Conservation (phyloP, 2,329 filamentous ascomycete genomes). For the Massarina eburnea region DNA sequence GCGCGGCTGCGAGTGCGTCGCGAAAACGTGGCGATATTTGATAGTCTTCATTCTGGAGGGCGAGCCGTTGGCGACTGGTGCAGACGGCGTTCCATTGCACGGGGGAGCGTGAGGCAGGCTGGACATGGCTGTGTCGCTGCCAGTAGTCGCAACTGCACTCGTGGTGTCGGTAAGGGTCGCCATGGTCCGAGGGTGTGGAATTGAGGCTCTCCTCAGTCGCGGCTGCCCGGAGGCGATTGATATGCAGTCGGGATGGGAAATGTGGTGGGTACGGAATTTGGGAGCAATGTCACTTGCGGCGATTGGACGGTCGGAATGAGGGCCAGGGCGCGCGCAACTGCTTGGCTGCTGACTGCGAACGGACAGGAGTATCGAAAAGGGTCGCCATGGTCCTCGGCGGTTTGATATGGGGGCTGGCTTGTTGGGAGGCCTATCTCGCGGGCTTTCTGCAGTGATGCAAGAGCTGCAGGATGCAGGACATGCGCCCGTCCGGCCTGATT, state of each 20-base stretch:
- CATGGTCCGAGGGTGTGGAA: slow-evolving; percentile 33
- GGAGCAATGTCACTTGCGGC: slow-evolving; percentile 11
- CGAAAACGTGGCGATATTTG: slow-evolving; percentile 91
- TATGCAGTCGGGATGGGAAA: slow-evolving; percentile 2
- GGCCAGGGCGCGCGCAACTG: slow-evolving; percentile 18
- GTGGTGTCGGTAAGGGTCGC: slow-evolving; percentile 33
- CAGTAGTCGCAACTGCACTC: slow-evolving; percentile 20
- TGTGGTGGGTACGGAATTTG: slow-evolving; percentile 13
- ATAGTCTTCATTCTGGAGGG: slow-evolving; percentile 19
- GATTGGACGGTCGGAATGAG: slow-evolving; percentile 5
- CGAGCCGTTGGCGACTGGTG: slow-evolving; percentile 15
- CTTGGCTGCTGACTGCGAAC: slow-evolving; percentile 18
- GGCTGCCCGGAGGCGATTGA: slow-evolving; percentile 2
- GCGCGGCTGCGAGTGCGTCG: slow-evolving; percentile 71
- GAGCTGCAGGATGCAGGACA: too few relatives aligned
- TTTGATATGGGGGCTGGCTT: slow-evolving; percentile 10
- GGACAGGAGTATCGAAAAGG: slow-evolving; percentile 8
- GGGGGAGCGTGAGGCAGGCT: too few relatives aligned
- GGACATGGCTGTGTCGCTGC: too few relatives aligned
- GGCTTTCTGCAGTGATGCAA: too few relatives aligned
- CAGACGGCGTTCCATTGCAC: neutral
- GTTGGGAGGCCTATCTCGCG: too few relatives aligned
- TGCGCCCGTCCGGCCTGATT: too few relatives aligned
- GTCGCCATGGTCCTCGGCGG: slow-evolving; percentile 12
- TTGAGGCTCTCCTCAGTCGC: neutral